Conservation (phyloP, 345 rosid species). For the Rubroshorea leprosula region DNA sequence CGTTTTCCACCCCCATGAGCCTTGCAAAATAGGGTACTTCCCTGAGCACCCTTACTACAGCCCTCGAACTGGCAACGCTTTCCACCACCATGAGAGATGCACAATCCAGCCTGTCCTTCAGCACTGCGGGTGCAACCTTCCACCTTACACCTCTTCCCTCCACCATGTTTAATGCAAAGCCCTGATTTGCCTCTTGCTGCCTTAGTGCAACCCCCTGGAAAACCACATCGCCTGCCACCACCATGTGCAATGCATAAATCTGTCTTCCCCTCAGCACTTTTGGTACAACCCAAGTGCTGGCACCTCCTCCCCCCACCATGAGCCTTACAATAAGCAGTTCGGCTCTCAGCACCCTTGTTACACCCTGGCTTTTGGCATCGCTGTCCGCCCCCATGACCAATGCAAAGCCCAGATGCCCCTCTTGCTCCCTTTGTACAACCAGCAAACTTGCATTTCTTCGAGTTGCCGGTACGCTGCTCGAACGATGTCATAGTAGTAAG, state of each 20-base stretch:
- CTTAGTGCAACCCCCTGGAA: conserved; percentile 60
- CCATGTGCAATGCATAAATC: conserved; percentile 91
- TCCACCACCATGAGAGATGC: conserved; percentile 98
- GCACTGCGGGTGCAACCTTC: conserved; percentile 85
- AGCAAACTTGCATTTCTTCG: conserved; percentile 64
- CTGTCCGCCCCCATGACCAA: conserved; percentile 96
- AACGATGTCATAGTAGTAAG: conserved; percentile 48
- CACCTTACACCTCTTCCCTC: conserved; percentile 85
- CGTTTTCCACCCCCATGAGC: conserved; percentile 98
- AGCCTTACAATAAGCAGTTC: conserved; percentile 89
- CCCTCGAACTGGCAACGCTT: conserved; percentile 61
- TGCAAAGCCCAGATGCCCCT: conserved; percentile 88
- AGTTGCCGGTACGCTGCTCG: conserved; percentile 40
- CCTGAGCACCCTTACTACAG: conserved; percentile 88
- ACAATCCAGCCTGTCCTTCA: conserved; percentile 90
- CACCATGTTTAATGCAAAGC: conserved; percentile 91
- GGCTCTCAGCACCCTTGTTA: conserved; percentile 87
- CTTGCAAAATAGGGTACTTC: conserved; percentile 89
- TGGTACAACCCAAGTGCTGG: conserved; percentile 86
- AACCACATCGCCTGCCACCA: conserved; percentile 84
- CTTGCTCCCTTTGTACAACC: conserved; percentile 91
- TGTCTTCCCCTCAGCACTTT: conserved; percentile 93
- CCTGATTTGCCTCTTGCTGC: conserved; percentile 97
- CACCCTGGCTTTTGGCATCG: conserved; percentile 87
- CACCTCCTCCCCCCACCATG: conserved; percentile 98